Base-by-base conservation (phyloP, 2,329 filamentous ascomycete genomes). In the Claviceps lovelessii region DNA sequence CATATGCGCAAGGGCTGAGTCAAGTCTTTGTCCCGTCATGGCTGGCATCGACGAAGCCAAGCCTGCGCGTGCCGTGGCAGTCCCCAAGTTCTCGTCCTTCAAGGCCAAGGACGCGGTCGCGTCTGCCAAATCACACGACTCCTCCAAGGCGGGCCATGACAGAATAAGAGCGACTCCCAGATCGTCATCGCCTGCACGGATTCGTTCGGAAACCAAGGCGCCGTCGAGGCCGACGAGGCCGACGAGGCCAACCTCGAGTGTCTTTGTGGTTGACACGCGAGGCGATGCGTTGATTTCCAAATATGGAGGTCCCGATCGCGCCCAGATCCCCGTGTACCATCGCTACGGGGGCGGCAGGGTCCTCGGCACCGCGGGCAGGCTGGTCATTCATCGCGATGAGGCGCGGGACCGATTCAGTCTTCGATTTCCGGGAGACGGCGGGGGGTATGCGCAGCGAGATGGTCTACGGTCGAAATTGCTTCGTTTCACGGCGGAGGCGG, bases 11-110 rank as follows among this genome's bases (percentile, higher is more conserved):
- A 46, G 8, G 49, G 33, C 39, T 31, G 23, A 42, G 23, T 23
- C 23, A 23, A 23, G 23, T 23, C 23, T 23, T 23, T 23, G 39
- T 33, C 28, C 15, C 39, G 41, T 19, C n/a, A 55, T 53, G 59
- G 58, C 54, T 51, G 69, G 68, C 64, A 61, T 64, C 48, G 60
- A 63, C 42, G 58, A 58, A 39, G 42, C 35, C 9, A 58, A 60
- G 11, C 45, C 64, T 35, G 64, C 23, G 23, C 23, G 23, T 23
- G 23, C 23, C 23, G 23, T 23, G 23, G 23, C 60, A 17, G 60
- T 62, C 5, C 87, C 87, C 6, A 89, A 83, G 61, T 90, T 91
- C 64, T 75, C 80, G 23, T 90, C 86, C 58, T 91, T 90, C 72
- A 84, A 78, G 60, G 52, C 79, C 41, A 66, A 63, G 28, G 59